Base-by-base conservation (phyloP, 805 yeast genomes). In the Tetrapisispora namnaoensis region DNA sequence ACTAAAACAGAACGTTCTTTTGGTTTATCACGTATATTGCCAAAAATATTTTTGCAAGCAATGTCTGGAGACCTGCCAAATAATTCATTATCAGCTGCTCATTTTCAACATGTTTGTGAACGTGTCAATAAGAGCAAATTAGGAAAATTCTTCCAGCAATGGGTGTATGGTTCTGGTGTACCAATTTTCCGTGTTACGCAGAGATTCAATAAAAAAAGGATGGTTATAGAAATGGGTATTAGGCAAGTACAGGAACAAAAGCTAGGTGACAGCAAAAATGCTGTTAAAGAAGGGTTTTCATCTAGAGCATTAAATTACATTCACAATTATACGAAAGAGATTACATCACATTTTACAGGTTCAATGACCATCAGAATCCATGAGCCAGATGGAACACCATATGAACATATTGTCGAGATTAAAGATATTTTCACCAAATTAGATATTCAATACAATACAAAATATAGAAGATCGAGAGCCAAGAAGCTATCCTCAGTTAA, bases 301-400 rank as follows among this genome's bases (percentile, higher is more conserved):
- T 50, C 55, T 1, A 62, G 65, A 48, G 62, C 67, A 1, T 46
- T 61, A 51, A 51, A 55, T 37, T 53, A 58, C 21, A 34, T 63
- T 30, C 53, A 59, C 20, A 51, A 56, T 27, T 60, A 56, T 6
- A 45, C 53, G 5, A 51, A 53, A 21, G 55, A 54, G 28, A 43
- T 53, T 20, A 58, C 63, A 2, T 58, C 65, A 0, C 75, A 82
- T 2, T 87, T 90, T 60, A 77, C 86, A 0, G 99, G 99, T 0
- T 96, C 98, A 0, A 87, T 93, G 86, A 93, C 99, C 0, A 86
- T 93, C 36, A 73, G 99, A 59, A 90, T 93, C 36, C 99, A 93
- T 62, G 99, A 93, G 61, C 95, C 96, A 0, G 98, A 93, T 65
- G 99, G 99, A 9, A 88, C 98, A 0, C 99, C 99, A 0, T 93